phyloP scores from a whole-genome alignment of 306 rosid species.

The Malus sieversii region DNA sequence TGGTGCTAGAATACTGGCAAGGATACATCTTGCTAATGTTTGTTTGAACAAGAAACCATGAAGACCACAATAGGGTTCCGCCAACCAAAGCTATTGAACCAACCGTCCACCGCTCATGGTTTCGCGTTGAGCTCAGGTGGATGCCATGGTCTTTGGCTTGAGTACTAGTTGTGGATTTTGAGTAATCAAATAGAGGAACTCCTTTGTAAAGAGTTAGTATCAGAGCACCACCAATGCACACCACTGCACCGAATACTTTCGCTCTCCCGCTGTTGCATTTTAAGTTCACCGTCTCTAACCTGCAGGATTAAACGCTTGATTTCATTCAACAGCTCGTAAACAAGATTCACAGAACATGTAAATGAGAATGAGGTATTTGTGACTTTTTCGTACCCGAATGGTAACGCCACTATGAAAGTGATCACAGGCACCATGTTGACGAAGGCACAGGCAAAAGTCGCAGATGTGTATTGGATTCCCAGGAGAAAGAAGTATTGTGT shows the following conservation, averaged over 20 bases:
- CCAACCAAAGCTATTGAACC: conserved; percentile 61
- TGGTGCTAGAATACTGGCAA: conserved; percentile 77
- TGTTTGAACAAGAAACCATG: conserved; percentile 75
- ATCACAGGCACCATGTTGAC: conserved; percentile 69
- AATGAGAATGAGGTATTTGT: neutral
- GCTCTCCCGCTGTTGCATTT: conserved; percentile 71
- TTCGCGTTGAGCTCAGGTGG: conserved; percentile 17
- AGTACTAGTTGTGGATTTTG: conserved; percentile 9
- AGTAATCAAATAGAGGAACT: conserved; percentile 32
- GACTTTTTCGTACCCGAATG: conserved; percentile 51
- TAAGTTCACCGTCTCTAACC: conserved; percentile 65
- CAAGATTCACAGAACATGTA: neutral
- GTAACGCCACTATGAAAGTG: conserved; percentile 76
- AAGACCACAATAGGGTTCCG: conserved; percentile 73
- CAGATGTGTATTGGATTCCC: conserved; percentile 86
- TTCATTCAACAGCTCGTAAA: neutral
- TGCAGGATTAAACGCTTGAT: conserved; percentile 8
- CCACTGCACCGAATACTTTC: conserved; percentile 58
- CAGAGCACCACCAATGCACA: conserved; percentile 65
- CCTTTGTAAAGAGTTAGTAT: conserved; percentile 64
- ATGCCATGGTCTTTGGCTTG: conserved; percentile 14
- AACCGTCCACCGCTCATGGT: conserved; percentile 45
- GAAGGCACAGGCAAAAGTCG: conserved; percentile 83
- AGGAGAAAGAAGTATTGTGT: conserved; percentile 80
- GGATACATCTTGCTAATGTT: conserved; percentile 67